Evolutionary conservation across 2,329 filamentous ascomycete genomes (phyloP), one percentile per base, ranked within the genome.

Genomic region (Neofusicoccum sp.): DNA sequence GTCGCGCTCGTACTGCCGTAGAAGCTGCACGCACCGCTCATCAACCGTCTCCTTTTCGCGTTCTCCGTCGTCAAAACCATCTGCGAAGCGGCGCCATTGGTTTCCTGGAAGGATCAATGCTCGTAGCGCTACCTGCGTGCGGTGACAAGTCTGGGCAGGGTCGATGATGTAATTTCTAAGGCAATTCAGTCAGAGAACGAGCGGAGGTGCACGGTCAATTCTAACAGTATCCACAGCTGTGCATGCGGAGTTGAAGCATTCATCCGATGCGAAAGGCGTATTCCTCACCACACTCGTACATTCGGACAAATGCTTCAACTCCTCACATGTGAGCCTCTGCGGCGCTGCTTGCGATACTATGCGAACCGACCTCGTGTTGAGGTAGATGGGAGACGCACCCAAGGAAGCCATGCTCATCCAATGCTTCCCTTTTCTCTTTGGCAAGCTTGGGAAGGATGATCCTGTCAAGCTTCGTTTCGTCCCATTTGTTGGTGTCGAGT

Each of bases 71-170:
- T 74, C 71, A 16, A 69, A 69, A 1, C 71, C 74, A 6, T 68
- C 62, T 6, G 74, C 67, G 61, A 76, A 76, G 16, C 14, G 2
- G 69, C 68, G 14, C 72, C 64, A 61, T 73, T 74, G 44, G n/a
- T 58, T 58, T 28, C 54, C 54, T 16, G 62, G 73, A 3, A 77
- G 65, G 4, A 69, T 66, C 4, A 76, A 64, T 14, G 75, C 69
- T 12, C 80, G 73, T 3, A 81, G 69, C 1, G 78, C 78, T 7
- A 78, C 78, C 64, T 81, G 78, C 3, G 80, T 81, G 34, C 78
- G 78, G 69, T 80, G 77, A 64, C 79, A 81, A 39, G 77, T 68
- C 16, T 72, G 72, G 36, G 73, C 69, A 0, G 68, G 64, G 6
- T 67, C 64, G 0, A 73, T 71, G 8, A 70, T 70, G 64, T 76